These are phyloP conservation scores for Pleurotus sapidus DNA, from an alignment of 768 basidiomycete species.

Conservation along the genomic window DNA sequence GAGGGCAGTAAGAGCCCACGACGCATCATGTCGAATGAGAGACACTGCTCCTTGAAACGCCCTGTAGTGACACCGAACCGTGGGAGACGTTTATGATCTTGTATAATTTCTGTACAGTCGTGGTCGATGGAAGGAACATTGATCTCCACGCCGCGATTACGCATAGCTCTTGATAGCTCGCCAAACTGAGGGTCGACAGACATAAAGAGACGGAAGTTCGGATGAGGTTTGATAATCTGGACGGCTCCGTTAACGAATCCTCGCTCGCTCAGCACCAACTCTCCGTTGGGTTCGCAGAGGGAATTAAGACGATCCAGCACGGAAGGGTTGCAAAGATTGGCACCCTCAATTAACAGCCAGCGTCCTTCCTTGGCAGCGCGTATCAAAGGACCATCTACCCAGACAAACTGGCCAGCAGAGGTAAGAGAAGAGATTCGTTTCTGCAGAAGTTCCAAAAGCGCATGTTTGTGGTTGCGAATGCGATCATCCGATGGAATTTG, in stretches of 20 bases:
- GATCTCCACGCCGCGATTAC: slow-evolving; percentile 93
- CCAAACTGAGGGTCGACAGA: slow-evolving; percentile 87
- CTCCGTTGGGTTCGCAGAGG: slow-evolving; percentile 85
- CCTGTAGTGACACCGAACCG: background rate
- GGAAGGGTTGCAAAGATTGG: slow-evolving; percentile 93
- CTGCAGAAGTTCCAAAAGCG: slow-evolving; percentile 19
- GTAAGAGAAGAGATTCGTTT: slow-evolving; percentile 13
- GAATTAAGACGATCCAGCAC: slow-evolving; percentile 97
- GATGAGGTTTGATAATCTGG: slow-evolving; percentile 77
- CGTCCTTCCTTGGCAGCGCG: slow-evolving; percentile 81
- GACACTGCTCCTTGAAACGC: slow-evolving; percentile 12
- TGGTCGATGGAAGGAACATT: slow-evolving; percentile 38
- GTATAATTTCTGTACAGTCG: slow-evolving; percentile 47
- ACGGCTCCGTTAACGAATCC: slow-evolving; percentile 79
- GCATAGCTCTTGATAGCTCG: slow-evolving; percentile 96
- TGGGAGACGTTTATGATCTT: slow-evolving; percentile 51
- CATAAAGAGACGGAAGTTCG: slow-evolving; percentile 92
- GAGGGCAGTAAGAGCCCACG: slow-evolving; percentile 25
- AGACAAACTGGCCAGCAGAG: slow-evolving; percentile 69
- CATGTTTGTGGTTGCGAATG: background rate
- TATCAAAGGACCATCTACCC: slow-evolving; percentile 93
- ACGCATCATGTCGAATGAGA: slow-evolving; percentile 31
- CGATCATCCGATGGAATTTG: slow-evolving; percentile 13
- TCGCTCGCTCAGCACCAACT: slow-evolving; percentile 83
- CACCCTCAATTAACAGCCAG: slow-evolving; percentile 90